Base-by-base conservation (phyloP, 2,329 filamentous ascomycete species). In the Fulvia fulva region DNA sequence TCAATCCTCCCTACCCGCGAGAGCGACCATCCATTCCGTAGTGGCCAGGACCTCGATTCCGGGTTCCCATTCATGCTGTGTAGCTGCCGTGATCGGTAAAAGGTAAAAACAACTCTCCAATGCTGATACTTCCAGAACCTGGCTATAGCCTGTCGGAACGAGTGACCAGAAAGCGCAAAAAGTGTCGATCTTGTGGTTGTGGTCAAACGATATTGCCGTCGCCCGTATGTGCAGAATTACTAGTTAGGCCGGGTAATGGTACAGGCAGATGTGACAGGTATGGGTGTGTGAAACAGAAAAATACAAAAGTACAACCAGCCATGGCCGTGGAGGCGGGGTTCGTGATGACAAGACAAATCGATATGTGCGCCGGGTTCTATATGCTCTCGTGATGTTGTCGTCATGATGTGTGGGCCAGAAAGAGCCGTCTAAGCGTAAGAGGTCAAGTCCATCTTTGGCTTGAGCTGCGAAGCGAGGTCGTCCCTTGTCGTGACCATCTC, bases 401-500 rank as follows among this genome's bases (percentile, higher is more conserved):
- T 59, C 26, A 55, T 50, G 23, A n/a, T n/a, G 3, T 26, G 4
- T 28, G 5, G 23, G 47, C 47, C n/a, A 28, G 28, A 44, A 46
- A 45, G 41, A 45, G 41, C 46, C 37, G 34, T 58, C 53, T 64
- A 65, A 54, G 62, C 62, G 43, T 53, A 50, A 25, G 59, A 57
- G 46, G 57, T 57, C 64, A 70, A 56, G 51, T 67, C 55, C 68
- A 70, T 65, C 56, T 63, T 68, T 3, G 85, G 85, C 67, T 76
- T 76, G 70, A 87, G 74, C 63, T 85, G 77, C n/a, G 74, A 75
- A 57, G 78, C 75, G 72, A 93, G 74, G 57, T 90, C 84, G 32
- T 88, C 83, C 68, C 81, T 82, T 3, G 90, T 91, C 64, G 91
- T 92, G 58, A 96, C 90, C 45, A 87, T 83, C 65, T 92, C 90